Base-by-base conservation (phyloP, 371 early-diverging fungal genomes). In the Fennellomyces sp. region DNA sequence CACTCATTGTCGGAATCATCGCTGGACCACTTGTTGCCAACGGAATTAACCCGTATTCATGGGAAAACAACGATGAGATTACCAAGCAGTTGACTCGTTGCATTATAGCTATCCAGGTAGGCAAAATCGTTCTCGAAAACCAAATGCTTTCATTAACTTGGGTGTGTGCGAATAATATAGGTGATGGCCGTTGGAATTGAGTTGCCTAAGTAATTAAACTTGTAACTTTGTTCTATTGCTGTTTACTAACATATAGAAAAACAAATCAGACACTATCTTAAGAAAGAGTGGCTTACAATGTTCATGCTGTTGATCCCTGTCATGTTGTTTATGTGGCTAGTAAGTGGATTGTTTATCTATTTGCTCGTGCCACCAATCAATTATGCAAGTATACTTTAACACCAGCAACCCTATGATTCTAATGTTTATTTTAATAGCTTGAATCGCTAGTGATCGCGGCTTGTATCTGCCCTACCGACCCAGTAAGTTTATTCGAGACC, bases 391-490 rank as follows among this genome's bases (percentile, higher is more conserved):
- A 27, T 8, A 42, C 25, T n/a, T n/a, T n/a, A n/a, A n/a, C n/a
- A n/a, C n/a, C n/a, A n/a, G n/a, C n/a, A n/a, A 23, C 23, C 35
- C 11, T 6, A 27, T 29, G 29, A 36, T 36, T 36, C 36, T 11
- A 28, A 45, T 50, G 17, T 50, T 50, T 38, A 50, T 53, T 39
- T 58, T 45, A 54, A n/a, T 75, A 88, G 80, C 58, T 93, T 5
- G 89, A 91, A 58, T 72, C 89, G 0, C 75, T 96, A 27, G 79
- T 94, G 3, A 81, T 97, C 45, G 94, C 92, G 12, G 93, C 97
- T 0, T 94, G 95, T 59, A 72, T 96, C 6, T 92, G 97, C 5
- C 98, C 98, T 2, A 99, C 98, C 0, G 98, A 99, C 78, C 98
- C 98, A 1, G 96, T 85, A 77, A 69, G 73, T 58, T 47, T n/a